Evolutionary conservation across 2,329 filamentous ascomycete species (phyloP).

Genomic region (Colletotrichum sidae): DNA sequence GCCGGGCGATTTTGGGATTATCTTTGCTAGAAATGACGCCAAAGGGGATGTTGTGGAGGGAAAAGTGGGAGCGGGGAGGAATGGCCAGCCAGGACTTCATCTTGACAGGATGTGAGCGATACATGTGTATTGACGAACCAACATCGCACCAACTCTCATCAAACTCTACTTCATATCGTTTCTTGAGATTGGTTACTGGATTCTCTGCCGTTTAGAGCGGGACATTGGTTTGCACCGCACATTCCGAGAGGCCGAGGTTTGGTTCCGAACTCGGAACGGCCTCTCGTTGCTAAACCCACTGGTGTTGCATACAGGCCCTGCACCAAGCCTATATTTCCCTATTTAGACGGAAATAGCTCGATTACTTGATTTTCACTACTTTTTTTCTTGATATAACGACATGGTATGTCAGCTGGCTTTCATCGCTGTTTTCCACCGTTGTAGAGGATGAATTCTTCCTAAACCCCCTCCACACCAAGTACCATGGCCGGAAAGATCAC

Average conservation of each 20-base stretch:
- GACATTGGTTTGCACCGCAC: no score
- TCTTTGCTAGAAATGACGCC: slow-evolving; percentile 75
- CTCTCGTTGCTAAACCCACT: no score
- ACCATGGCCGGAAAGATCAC: slow-evolving; percentile 37
- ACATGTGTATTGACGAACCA: neutral
- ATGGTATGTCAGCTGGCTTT: neutral
- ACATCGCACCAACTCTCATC: neutral
- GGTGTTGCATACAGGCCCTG: no score
- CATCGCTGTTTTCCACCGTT: neutral
- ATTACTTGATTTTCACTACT: accelerated
- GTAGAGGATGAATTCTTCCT: neutral
- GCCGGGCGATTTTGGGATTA: slow-evolving; percentile 69
- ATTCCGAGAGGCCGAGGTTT: slow-evolving; percentile 20
- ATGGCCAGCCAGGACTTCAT: slow-evolving; percentile 37
- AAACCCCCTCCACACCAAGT: neutral
- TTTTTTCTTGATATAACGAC: no score
- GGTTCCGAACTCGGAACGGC: slow-evolving; percentile 25
- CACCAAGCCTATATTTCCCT: no score
- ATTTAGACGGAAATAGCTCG: no score
- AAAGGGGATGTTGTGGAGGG: slow-evolving; percentile 79
- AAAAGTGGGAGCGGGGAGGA: slow-evolving; percentile 60
- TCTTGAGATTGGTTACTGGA: no score
- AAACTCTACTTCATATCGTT: neutral
- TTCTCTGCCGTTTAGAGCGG: no score
- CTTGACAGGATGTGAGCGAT: neutral